Percentiles rank a stretch among this genome's conserved stretches.
These are phyloP conservation scores for Phytophthora idaei DNA, from an alignment of 352 stramenopile genomes.

Conservation along the genomic window DNA sequence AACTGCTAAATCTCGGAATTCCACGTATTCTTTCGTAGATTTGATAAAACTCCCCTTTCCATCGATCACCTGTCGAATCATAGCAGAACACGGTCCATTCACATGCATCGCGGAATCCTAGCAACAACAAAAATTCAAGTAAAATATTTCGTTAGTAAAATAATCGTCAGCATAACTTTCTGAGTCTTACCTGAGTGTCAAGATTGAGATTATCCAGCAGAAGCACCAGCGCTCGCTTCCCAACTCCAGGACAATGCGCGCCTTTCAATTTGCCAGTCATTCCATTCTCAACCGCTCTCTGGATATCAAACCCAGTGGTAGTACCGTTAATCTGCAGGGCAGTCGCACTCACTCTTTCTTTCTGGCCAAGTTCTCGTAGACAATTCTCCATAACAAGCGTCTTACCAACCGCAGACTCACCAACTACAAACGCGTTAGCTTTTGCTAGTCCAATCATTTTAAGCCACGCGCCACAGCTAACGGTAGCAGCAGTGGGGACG, in stretches of 20 bases:
- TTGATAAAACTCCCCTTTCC: slow-evolving; percentile 57
- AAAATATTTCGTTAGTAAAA: neutral
- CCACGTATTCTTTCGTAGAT: slow-evolving; percentile 58
- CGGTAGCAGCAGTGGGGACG: slow-evolving; percentile 46
- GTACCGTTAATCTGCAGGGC: slow-evolving; percentile 40
- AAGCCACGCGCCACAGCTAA: slow-evolving; percentile 48
- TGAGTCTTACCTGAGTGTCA: slow-evolving; percentile 42
- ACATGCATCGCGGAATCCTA: slow-evolving; percentile 14
- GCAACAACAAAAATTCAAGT: neutral
- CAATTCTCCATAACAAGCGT: slow-evolving; percentile 48
- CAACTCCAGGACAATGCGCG: slow-evolving; percentile 56
- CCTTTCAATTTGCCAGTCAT: slow-evolving; percentile 62
- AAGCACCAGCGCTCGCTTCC: slow-evolving; percentile 50
- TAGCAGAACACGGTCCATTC: slow-evolving; percentile 43
- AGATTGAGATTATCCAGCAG: slow-evolving; percentile 68
- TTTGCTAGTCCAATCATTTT: slow-evolving; percentile 44
- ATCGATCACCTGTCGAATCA: slow-evolving; percentile 72
- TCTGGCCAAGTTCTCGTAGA: slow-evolving; percentile 38
- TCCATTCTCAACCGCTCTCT: slow-evolving; percentile 43
- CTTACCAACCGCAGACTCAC: slow-evolving; percentile 59
- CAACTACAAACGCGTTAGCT: slow-evolving; percentile 53
- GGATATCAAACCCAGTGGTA: slow-evolving; percentile 38
- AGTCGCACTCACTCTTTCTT: slow-evolving; percentile 40
- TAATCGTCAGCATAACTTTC: neutral
- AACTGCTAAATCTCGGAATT: slow-evolving; percentile 58